Conservation (phyloP, 2,329 filamentous ascomycete species). For the Remersonia thermophila region DNA sequence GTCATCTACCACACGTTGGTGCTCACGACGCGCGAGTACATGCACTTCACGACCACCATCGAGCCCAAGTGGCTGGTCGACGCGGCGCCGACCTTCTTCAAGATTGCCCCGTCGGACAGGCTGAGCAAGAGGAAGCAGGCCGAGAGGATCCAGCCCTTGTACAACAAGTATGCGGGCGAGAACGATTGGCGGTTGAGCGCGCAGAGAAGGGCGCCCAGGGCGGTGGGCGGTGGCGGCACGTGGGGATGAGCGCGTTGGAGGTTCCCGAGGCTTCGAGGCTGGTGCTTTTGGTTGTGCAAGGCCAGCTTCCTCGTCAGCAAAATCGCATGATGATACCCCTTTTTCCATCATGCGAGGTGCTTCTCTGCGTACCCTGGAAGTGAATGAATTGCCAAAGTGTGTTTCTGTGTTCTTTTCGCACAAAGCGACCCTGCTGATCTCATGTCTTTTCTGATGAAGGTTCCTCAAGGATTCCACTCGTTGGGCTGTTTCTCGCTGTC, state of each 20-base stretch:
- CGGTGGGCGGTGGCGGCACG: constrained; percentile 76
- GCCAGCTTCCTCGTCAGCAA: not conserved
- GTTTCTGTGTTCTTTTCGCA: too few relatives aligned
- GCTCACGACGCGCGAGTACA: constrained; percentile 93
- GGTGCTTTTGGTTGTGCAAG: not conserved
- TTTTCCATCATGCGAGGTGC: not conserved
- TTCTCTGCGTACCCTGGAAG: not conserved
- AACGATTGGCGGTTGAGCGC: constrained; percentile 92
- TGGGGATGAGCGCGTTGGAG: constrained; percentile 52
- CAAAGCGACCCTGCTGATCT: too few relatives aligned
- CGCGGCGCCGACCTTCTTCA: constrained; percentile 97
- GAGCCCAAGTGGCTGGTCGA: constrained; percentile 93
- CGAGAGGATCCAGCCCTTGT: constrained; percentile 87
- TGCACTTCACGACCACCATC: constrained; percentile 87
- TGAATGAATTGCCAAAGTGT: too few relatives aligned
- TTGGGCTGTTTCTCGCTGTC: too few relatives aligned
- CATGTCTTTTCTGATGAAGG: too few relatives aligned
- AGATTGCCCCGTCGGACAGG: constrained; percentile 77
- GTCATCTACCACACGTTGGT: constrained; percentile 89
- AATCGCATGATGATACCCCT: not conserved
- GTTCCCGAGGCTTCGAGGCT: not conserved
- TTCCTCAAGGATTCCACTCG: too few relatives aligned
- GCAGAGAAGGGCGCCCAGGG: constrained; percentile 71
- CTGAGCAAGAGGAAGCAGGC: constrained; percentile 86
- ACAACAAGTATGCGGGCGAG: constrained; percentile 83